Evolutionary conservation across 805 yeast genomes (phyloP).

Genomic region (Schwanniomyces yamadae): DNA sequence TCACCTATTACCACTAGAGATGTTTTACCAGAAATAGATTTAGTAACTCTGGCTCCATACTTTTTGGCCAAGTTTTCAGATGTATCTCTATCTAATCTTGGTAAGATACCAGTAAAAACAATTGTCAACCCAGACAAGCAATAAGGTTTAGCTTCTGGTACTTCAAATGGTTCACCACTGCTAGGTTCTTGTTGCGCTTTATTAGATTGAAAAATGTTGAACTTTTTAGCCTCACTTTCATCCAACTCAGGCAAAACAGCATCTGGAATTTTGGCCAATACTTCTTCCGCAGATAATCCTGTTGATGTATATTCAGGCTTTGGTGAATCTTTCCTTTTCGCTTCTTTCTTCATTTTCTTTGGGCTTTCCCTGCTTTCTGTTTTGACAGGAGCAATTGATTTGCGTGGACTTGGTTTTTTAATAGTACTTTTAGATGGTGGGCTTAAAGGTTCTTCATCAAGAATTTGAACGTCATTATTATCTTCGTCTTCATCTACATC

Average conservation of each 20-base stretch:
- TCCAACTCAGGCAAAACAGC: slow-evolving; percentile 63
- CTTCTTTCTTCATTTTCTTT: slow-evolving; percentile 3
- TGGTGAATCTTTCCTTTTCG: slow-evolving; percentile 7
- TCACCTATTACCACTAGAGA: slow-evolving; percentile 87
- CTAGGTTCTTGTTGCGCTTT: slow-evolving; percentile 22
- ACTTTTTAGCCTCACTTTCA: slow-evolving; percentile 50
- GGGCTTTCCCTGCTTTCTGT: slow-evolving; percentile 2
- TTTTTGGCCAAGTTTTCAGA: slow-evolving; percentile 75
- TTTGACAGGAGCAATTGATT: slow-evolving; percentile 3
- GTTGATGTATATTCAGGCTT: slow-evolving; percentile 6
- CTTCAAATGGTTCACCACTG: slow-evolving; percentile 39
- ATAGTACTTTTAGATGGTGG: slow-evolving; percentile 3
- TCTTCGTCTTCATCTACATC: slow-evolving; percentile 26
- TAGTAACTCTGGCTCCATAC: slow-evolving; percentile 90
- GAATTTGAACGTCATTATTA: slow-evolving; percentile 23
- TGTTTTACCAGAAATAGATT: slow-evolving; percentile 82
- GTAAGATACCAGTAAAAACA: slow-evolving; percentile 90
- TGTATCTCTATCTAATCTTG: slow-evolving; percentile 71
- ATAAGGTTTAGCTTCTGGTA: slow-evolving; percentile 82
- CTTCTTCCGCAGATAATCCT: slow-evolving; percentile 47
- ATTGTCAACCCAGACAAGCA: slow-evolving; percentile 87
- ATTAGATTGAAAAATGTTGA: slow-evolving; percentile 48
- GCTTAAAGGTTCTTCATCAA: slow-evolving; percentile 5
- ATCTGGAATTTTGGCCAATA: slow-evolving; percentile 67
- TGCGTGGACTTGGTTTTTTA: slow-evolving; percentile 6